Percentiles rank a stretch among this genome's conserved stretches.
Conservation (phyloP, 129 eudicot species). For the Heracleum sosnowskyi region DNA sequence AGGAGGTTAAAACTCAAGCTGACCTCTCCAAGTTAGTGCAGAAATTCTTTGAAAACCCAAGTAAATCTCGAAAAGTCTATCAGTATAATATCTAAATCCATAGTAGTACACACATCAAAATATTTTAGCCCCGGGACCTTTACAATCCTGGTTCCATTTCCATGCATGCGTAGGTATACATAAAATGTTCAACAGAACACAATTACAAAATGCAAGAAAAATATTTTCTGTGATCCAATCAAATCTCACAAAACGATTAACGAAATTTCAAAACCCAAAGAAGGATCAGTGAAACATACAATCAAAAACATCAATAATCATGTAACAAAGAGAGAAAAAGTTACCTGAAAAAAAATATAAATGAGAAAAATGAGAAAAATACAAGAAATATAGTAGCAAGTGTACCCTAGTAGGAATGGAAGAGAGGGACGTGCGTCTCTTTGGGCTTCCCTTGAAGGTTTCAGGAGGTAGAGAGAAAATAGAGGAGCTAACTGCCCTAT, state of each 20-base stretch:
- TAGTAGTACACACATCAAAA: too few relatives aligned
- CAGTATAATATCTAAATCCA: too few relatives aligned
- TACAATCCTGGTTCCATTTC: neutral
- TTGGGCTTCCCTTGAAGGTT: neutral
- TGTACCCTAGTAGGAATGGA: neutral
- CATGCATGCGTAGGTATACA: too few relatives aligned
- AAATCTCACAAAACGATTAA: neutral
- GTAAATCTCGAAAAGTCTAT: too few relatives aligned
- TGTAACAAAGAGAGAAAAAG: neutral
- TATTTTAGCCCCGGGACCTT: neutral
- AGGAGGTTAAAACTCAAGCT: too few relatives aligned
- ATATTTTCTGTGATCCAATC: too few relatives aligned
- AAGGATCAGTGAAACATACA: neutral
- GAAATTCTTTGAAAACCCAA: too few relatives aligned
- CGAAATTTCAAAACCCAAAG: neutral
- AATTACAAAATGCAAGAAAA: neutral
- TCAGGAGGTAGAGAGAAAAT: slow-evolving; percentile 7
- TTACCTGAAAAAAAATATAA: neutral
- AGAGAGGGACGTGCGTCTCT: slow-evolving; percentile 1
- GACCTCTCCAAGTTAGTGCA: too few relatives aligned
- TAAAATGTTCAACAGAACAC: neutral
- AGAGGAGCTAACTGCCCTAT: neutral
- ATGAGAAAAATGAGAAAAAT: neutral
- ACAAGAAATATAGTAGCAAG: neutral
- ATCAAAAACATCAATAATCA: neutral